Conservation (phyloP, 345 rosid species). For the Gossypium australe region DNA sequence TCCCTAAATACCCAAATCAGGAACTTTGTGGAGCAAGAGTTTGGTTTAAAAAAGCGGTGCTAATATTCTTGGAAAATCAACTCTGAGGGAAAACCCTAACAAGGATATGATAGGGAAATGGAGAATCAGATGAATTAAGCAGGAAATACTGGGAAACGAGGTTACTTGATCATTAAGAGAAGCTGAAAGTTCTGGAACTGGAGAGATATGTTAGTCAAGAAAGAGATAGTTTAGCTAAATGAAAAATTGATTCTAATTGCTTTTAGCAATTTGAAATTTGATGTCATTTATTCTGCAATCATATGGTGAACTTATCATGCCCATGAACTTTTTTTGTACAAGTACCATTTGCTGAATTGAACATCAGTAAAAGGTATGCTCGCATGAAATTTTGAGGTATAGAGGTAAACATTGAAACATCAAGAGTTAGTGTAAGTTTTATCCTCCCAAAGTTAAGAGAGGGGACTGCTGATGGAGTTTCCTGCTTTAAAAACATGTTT, state of each 20-base stretch:
- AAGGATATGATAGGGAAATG: neutral
- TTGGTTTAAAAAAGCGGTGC: neutral
- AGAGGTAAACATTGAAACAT: neutral
- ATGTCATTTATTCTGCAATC: neutral
- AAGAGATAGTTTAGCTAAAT: neutral
- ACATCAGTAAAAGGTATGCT: neutral
- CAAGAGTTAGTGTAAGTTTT: neutral
- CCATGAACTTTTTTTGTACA: neutral
- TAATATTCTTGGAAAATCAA: neutral
- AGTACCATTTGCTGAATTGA: neutral
- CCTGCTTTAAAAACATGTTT: neutral
- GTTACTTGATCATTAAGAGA: neutral
- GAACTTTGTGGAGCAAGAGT: neutral
- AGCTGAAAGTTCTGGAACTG: neutral
- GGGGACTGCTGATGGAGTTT: neutral
- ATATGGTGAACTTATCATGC: neutral
- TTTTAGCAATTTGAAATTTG: neutral
- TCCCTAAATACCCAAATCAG: neutral
- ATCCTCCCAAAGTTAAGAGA: neutral
- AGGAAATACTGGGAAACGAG: neutral
- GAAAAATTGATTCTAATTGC: neutral
- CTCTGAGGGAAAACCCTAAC: neutral
- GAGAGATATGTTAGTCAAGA: neutral
- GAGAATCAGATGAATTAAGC: neutral
- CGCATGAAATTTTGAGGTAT: neutral